Percentiles rank a stretch among this genome's conserved stretches.
Conservation (phyloP, 305 asterid genomes). For the Nicotiana rustica region DNA sequence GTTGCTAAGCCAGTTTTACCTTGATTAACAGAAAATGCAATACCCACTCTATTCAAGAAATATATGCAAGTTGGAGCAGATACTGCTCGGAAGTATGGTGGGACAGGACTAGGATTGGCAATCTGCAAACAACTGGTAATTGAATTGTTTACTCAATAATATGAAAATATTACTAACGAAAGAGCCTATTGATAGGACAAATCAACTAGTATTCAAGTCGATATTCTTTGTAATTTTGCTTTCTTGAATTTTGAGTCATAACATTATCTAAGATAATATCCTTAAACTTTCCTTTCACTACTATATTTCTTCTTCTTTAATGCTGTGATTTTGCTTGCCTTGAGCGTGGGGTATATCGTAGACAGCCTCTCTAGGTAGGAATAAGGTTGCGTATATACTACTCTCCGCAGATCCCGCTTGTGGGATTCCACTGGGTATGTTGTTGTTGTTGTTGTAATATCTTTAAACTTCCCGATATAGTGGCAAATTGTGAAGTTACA, state of each 20-base stretch:
- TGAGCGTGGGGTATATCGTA: no score
- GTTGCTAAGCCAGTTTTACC: slow-evolving; percentile 23
- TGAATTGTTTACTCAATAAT: not conserved
- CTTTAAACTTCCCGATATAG: not conserved
- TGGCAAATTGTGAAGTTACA: not conserved
- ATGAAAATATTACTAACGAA: not conserved
- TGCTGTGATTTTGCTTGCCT: no score
- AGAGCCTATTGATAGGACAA: not conserved
- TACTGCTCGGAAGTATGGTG: slow-evolving; percentile 96
- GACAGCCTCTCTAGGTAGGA: no score
- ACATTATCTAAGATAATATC: not conserved
- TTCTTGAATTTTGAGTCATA: not conserved
- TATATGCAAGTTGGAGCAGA: slow-evolving; percentile 97
- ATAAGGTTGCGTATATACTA: no score
- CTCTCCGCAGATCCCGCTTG: no score
- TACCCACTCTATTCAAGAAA: slow-evolving; percentile 79
- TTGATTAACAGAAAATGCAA: slow-evolving; percentile 68
- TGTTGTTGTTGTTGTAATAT: no score
- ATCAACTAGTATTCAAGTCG: not conserved
- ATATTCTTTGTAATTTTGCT: slow-evolving; percentile 3
- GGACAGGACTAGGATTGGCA: slow-evolving; percentile 94
- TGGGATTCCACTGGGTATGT: no score
- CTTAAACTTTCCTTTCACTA: no score
- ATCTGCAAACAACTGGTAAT: slow-evolving; percentile 89
- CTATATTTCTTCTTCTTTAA: no score